phyloP scores from a whole-genome alignment of 1,284 basidiomycete genomes.

The Cryptococcus sp. region DNA sequence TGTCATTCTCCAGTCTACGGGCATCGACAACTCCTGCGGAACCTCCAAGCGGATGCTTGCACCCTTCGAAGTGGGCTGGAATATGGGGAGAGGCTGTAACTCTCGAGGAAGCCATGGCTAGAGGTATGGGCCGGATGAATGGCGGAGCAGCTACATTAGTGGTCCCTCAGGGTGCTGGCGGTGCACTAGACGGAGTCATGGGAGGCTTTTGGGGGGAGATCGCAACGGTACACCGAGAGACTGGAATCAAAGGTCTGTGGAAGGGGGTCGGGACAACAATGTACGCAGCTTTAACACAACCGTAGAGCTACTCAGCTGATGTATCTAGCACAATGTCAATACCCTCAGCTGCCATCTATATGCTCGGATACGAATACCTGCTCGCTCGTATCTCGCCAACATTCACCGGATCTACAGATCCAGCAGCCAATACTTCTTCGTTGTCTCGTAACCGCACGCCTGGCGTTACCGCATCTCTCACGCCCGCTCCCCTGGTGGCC shows the following conservation, averaged over 20 bases:
- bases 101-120: conserved; percentile 30
- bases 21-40: conserved; percentile 12
- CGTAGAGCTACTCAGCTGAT: conserved; percentile 1
- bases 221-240: conserved; percentile 67
- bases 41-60: conserved; percentile 42
- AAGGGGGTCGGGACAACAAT: conserved; percentile 82
- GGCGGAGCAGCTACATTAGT: conserved; percentile 15
- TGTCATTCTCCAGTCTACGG: conserved; percentile 14
- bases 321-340: conserved; percentile 73
- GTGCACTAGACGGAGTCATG: conserved; percentile 1
- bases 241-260: conserved; percentile 77
- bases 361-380: conserved; percentile 92
- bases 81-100: conserved; percentile 47
- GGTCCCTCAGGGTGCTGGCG: conserved; percentile 11
- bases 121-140: conserved; percentile 12
- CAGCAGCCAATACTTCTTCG: conserved; percentile 22
- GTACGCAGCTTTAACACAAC: conserved; percentile 53
- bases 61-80: conserved; percentile 47
- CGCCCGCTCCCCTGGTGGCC: conserved; percentile 70
- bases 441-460: conserved; percentile 9
- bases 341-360: conserved; percentile 88
- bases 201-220: conserved; percentile 74
- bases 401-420: conserved; percentile 26
- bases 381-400: conserved; percentile 49
- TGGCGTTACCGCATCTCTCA: conserved; percentile 38